Base-by-base conservation (phyloP, 2,329 filamentous ascomycete species). In the Penicillium sp. region DNA sequence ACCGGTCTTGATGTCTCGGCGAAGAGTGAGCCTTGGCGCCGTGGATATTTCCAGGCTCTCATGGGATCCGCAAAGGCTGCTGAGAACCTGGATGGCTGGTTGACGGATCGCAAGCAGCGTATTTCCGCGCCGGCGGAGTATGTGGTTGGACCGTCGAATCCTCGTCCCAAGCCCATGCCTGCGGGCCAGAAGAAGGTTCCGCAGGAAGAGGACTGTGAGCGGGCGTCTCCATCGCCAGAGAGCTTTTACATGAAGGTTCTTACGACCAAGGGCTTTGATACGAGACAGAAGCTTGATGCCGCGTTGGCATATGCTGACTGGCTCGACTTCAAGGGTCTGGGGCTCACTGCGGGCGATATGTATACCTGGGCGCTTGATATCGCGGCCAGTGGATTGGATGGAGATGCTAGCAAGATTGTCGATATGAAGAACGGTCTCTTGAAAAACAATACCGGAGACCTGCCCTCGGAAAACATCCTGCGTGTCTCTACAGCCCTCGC, bases 241-340 rank as follows among this genome's bases (percentile, higher is more conserved):
- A 82, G 79, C 13, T 91, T 86, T 67, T 97, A 97, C 69, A 83
- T 89, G 73, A 89, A 89, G 67, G 86, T 97, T 46, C 75, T 97
- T 50, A 91, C 87, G 6, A 93, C 90, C 0, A 82, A 83, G 51
- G 93, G 93, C 1, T 90, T 97, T 65, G 87, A 84, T 1, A 81
- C 84, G n/a, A 82, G 85, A 53, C 91, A 97, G 72, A 87, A 86
- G 65, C 79, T 97, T 48, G 87, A 93, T 54, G 92, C 92, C 4
- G 88, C 90, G 3, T 77, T 96, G 40, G 88, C 87, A 1, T 96
- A 92, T 69, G 93, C 89, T 2, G 88, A 90, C 51, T 97, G 90
- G 84, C 80, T 96, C 38, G 89, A 92, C 61, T 93, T 85, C 75
- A 93, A 92, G 75, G 80, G 84, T 1, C 71, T 86, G 24, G 75